These are phyloP conservation scores for Trichoderma asperellum DNA, from an alignment of 2,329 filamentous ascomycete genomes.

Conservation along the genomic window DNA sequence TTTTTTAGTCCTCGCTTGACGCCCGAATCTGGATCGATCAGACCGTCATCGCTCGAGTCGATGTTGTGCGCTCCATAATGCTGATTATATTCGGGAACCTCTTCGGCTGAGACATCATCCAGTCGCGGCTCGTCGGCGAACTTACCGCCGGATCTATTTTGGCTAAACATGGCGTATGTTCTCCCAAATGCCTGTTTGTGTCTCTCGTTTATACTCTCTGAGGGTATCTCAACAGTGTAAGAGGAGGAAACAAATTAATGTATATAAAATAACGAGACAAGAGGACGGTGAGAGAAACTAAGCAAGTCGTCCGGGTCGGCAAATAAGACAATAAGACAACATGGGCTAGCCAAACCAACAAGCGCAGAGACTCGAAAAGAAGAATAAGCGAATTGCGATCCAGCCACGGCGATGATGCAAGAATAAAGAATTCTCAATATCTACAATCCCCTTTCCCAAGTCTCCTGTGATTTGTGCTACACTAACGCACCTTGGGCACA, in stretches of 20 bases:
- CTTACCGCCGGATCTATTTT: conserved; percentile 24
- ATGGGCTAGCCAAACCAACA: background rate
- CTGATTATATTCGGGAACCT: conserved; percentile 26
- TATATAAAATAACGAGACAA: background rate
- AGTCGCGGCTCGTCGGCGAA: conserved; percentile 25
- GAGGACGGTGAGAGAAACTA: background rate
- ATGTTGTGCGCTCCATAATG: conserved; percentile 27
- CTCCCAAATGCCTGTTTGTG: background rate
- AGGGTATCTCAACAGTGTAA: background rate
- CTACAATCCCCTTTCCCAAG: background rate
- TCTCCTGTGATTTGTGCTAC: background rate
- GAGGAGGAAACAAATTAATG: background rate
- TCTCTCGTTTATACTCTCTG: background rate
- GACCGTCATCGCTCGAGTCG: conserved; percentile 43
- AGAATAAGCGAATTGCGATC: conserved; percentile 3
- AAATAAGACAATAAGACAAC: background rate
- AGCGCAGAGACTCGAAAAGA: background rate
- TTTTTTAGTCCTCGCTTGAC: conserved; percentile 73
- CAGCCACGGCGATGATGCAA: conserved; percentile 28
- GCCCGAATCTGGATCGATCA: conserved; percentile 63
- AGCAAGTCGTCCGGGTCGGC: background rate
- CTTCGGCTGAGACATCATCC: conserved; percentile 32
- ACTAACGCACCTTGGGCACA: conserved; percentile 28
- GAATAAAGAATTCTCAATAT: background rate
- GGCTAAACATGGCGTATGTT: conserved; percentile 19